These are phyloP conservation scores for Leishmania mexicana DNA, from an alignment of 208 protist species.

Conservation along the genomic window DNA sequence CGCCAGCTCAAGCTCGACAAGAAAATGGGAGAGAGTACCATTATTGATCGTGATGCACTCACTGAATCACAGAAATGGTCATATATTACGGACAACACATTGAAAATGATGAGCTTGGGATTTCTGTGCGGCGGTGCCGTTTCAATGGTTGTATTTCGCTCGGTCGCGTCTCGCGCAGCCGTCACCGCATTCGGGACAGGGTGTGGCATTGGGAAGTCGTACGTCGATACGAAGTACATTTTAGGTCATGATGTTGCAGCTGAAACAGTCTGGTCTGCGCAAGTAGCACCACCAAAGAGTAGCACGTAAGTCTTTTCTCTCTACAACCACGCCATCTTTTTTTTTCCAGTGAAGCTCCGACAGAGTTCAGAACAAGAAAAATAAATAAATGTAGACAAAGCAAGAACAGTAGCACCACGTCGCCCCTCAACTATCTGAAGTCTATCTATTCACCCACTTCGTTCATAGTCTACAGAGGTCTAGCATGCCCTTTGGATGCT, in stretches of 20 bases:
- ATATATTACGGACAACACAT: conserved; percentile 76
- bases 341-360: neutral
- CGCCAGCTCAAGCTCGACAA: conserved; percentile 8
- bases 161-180: conserved; percentile 48
- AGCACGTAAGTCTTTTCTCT: conserved; percentile 9
- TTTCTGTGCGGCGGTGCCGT: conserved; percentile 67
- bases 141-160: conserved; percentile 73
- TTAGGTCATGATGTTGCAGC: conserved; percentile 81
- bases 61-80: conserved; percentile 84
- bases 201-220: conserved; percentile 83
- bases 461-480: neutral
- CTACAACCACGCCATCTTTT: neutral
- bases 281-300: conserved; percentile 39
- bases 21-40: conserved; percentile 23
- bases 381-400: neutral
- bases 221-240: conserved; percentile 85
- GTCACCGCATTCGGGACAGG: conserved; percentile 72
- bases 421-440: neutral
- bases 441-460: neutral
- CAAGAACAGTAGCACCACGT: neutral
- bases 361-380: neutral
- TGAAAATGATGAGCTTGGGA: conserved; percentile 77
- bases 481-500: neutral
- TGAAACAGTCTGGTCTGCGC: conserved; percentile 66
- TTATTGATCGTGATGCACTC: conserved; percentile 63